Evolutionary conservation across 805 yeast genomes (phyloP).

Genomic region (Naumovozyma dairenensis): DNA sequence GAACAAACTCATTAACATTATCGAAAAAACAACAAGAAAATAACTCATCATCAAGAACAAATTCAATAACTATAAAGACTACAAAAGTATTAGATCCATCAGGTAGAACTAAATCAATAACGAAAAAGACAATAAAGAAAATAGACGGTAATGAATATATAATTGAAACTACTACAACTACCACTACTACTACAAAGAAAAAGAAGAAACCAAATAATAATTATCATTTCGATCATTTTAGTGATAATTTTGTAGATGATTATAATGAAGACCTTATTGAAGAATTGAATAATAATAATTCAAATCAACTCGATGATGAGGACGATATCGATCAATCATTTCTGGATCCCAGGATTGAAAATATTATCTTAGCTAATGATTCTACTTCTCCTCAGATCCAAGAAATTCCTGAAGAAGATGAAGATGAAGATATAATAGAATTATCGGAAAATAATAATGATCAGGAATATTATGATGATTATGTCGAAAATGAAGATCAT

Average conservation of each 20-base stretch:
- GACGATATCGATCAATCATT: neutral
- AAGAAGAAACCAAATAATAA: slow-evolving; percentile 5
- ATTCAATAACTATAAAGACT: slow-evolving; percentile 36
- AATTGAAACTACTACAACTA: slow-evolving; percentile 37
- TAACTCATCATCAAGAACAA: slow-evolving; percentile 15
- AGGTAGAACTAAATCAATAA: slow-evolving; percentile 47
- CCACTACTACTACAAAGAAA: slow-evolving; percentile 5
- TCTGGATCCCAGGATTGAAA: neutral
- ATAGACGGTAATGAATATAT: slow-evolving; percentile 41
- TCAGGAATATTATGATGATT: slow-evolving; percentile 2
- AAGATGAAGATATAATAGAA: no score
- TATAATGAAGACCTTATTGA: slow-evolving; percentile 3
- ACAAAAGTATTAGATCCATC: slow-evolving; percentile 40
- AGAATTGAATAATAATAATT: slow-evolving; percentile 3
- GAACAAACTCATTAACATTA: slow-evolving; percentile 2
- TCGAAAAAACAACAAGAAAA: neutral
- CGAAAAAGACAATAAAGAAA: slow-evolving; percentile 42
- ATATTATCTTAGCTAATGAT: neutral
- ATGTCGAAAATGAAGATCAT: slow-evolving; percentile 1
- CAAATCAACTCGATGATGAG: slow-evolving; percentile 2
- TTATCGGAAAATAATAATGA: slow-evolving; percentile 1
- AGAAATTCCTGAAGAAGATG: slow-evolving; percentile 2
- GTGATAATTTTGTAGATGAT: slow-evolving; percentile 15
- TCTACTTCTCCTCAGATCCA: neutral
- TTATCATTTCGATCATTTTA: slow-evolving; percentile 25